phyloP scores from a whole-genome alignment of 306 rosid genomes.

The Prunus armeniaca region DNA sequence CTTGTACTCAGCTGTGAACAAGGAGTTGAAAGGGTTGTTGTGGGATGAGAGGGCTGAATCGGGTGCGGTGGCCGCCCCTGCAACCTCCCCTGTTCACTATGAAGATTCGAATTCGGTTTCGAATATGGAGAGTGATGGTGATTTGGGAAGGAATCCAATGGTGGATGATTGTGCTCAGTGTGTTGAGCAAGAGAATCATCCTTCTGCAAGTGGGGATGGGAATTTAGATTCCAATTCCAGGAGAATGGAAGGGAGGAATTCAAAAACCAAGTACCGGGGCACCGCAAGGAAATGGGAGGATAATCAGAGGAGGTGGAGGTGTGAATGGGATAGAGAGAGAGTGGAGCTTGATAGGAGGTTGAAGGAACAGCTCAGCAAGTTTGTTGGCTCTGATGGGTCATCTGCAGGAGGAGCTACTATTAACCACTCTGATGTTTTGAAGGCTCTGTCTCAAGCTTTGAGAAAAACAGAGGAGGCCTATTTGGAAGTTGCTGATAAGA shows the following conservation, averaged over 20 bases:
- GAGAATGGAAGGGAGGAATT: slow-evolving; percentile 34
- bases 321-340: slow-evolving; percentile 90
- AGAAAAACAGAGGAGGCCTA: slow-evolving; percentile 86
- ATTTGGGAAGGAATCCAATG: slow-evolving; percentile 28
- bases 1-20: slow-evolving; percentile 66
- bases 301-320: slow-evolving; percentile 87
- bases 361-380: slow-evolving; percentile 65
- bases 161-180: slow-evolving; percentile 50
- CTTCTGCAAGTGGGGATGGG: slow-evolving; percentile 50
- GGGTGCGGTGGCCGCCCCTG: slow-evolving; percentile 20
- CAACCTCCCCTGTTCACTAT: slow-evolving; percentile 26
- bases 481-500: slow-evolving; percentile 78
- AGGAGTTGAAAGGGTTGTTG: slow-evolving; percentile 79
- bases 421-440: slow-evolving; percentile 72
- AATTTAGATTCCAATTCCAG: slow-evolving; percentile 31
- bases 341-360: slow-evolving; percentile 79
- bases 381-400: slow-evolving; percentile 36
- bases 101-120: slow-evolving; percentile 34
- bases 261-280: slow-evolving; percentile 46
- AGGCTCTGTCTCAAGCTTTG: slow-evolving; percentile 78
- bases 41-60: slow-evolving; percentile 68
- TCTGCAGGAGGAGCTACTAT: slow-evolving; percentile 1
- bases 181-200: slow-evolving; percentile 55
- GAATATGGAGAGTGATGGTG: slow-evolving; percentile 18
- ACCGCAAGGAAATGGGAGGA: slow-evolving; percentile 77